These are phyloP conservation scores for Antarctomyces pellizariae DNA, from an alignment of 495 filamentous ascomycete species.

Conservation along the genomic window DNA sequence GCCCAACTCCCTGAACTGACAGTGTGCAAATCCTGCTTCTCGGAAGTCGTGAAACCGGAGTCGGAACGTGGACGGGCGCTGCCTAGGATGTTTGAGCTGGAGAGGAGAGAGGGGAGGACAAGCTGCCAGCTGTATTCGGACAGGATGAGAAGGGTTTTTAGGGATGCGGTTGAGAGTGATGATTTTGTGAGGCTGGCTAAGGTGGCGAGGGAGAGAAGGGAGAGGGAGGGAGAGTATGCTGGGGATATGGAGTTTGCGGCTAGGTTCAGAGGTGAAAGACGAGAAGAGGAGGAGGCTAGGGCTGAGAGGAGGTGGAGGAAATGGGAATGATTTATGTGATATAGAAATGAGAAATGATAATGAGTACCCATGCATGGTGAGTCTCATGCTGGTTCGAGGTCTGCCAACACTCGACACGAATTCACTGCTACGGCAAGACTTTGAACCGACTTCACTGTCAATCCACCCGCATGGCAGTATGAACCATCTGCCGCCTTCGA, in stretches of 20 bases:
- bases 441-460: too few species aligned
- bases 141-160: slow-evolving; percentile 33
- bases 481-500: too few species aligned
- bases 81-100: slow-evolving; percentile 7
- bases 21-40: slow-evolving; percentile 36
- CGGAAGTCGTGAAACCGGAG: slow-evolving; percentile 10
- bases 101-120: slow-evolving; percentile 4
- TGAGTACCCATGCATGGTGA: too few species aligned
- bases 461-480: too few species aligned
- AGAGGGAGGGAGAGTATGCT: slow-evolving; percentile 7
- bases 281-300: too few species aligned
- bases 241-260: slow-evolving; percentile 6
- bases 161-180: slow-evolving; percentile 25
- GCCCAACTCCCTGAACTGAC: slow-evolving; percentile 37
- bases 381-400: too few species aligned
- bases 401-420: too few species aligned
- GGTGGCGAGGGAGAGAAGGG: slow-evolving; percentile 11
- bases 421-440: too few species aligned
- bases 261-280: too few species aligned
- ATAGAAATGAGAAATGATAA: too few species aligned
- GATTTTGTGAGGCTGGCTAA: slow-evolving; percentile 22
- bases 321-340: too few species aligned
- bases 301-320: too few species aligned
- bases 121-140: slow-evolving; percentile 37
- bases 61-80: slow-evolving; percentile 7